A percentile compares a stretch with the other conserved stretches of the same genome.
These are phyloP conservation scores for Eremomyces bilateralis DNA, from an alignment of 495 filamentous ascomycete genomes.

Conservation along the genomic window DNA sequence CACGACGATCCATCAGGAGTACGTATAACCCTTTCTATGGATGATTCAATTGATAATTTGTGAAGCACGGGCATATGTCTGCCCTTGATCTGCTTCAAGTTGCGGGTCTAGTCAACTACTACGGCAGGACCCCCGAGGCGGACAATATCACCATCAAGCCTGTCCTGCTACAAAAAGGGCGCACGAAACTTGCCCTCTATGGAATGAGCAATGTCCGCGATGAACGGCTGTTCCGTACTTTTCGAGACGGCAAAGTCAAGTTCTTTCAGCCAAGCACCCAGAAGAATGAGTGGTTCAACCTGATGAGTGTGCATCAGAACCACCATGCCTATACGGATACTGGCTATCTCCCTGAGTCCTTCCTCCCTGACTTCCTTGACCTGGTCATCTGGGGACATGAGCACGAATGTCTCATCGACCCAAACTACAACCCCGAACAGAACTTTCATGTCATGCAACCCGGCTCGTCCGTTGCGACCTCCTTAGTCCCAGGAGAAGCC, in stretches of 20 bases:
- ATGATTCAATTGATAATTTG: conserved; percentile 7
- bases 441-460: conserved; percentile 94
- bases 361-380: conserved; percentile 80
- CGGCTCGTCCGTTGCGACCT: conserved; percentile 88
- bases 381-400: conserved; percentile 94
- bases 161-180: conserved; percentile 78
- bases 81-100: conserved; percentile 81
- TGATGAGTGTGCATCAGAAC: conserved; percentile 93
- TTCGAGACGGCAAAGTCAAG: conserved; percentile 77
- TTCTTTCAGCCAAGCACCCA: conserved; percentile 75
- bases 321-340: conserved; percentile 80
- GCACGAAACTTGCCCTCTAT: conserved; percentile 84
- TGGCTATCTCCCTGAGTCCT: conserved; percentile 79
- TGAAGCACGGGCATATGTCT: conserved; percentile 59
- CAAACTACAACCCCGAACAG: conserved; percentile 57
- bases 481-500: conserved; percentile 73
- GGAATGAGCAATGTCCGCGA: conserved; percentile 94
- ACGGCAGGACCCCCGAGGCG: conserved; percentile 71
- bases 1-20: conserved; percentile 88
- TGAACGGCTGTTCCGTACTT: conserved; percentile 82
- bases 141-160: conserved; percentile 86
- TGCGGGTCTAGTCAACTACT: conserved; percentile 86
- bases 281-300: conserved; percentile 84
- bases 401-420: conserved; percentile 87
- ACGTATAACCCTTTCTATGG: conserved; percentile 3